These are phyloP conservation scores for Escallonia rubra DNA, from an alignment of 129 eudicot species.

Conservation along the genomic window DNA sequence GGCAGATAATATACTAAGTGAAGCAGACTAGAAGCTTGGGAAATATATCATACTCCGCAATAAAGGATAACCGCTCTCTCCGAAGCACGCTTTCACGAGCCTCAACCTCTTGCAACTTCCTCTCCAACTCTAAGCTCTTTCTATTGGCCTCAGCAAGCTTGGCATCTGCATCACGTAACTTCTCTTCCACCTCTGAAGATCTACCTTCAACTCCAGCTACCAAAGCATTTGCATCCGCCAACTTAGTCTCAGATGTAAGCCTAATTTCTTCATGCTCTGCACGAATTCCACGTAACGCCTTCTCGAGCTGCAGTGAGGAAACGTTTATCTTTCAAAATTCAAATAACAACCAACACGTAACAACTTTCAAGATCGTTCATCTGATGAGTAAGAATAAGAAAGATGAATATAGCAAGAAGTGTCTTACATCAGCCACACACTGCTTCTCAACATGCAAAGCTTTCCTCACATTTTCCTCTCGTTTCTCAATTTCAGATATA, in stretches of 20 bases:
- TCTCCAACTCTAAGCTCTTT: conserved; percentile 70
- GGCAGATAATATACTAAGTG: background rate
- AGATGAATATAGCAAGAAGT: background rate
- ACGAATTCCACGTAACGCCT: conserved; percentile 52
- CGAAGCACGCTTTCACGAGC: conserved; percentile 54
- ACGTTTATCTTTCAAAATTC: background rate
- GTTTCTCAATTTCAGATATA: conserved; percentile 66
- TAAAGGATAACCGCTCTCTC: conserved; percentile 56
- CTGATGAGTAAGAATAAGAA: background rate
- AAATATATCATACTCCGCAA: conserved; percentile 57
- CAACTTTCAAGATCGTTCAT: background rate
- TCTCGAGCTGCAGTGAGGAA: conserved; percentile 64
- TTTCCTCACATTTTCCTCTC: conserved; percentile 61
- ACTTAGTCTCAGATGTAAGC: conserved; percentile 40
- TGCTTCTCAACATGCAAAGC: conserved; percentile 66
- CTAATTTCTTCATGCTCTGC: conserved; percentile 54
- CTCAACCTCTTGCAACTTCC: conserved; percentile 71
- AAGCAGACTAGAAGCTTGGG: background rate
- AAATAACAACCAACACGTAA: background rate
- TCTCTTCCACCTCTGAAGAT: conserved; percentile 61
- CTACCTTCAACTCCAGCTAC: conserved; percentile 52
- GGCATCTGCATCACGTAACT: conserved; percentile 61
- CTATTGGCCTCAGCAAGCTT: conserved; percentile 74
- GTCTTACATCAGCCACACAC: conserved; percentile 63
- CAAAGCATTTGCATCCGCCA: conserved; percentile 56